phyloP scores from a whole-genome alignment of 768 basidiomycete species.

The Vishniacozyma victoriae region DNA sequence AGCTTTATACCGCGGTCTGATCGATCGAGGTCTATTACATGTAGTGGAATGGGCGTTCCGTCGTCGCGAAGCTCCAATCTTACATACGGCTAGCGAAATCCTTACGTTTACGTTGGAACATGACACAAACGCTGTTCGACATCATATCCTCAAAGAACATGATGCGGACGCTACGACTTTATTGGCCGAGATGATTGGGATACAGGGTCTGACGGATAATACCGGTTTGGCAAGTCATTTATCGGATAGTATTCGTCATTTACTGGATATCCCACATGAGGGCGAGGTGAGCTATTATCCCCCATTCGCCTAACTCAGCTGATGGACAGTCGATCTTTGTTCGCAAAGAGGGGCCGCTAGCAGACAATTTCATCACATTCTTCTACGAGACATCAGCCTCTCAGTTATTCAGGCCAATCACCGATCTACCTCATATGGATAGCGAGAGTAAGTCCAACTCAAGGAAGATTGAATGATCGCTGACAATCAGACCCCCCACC shows the following conservation, averaged over 20 bases:
- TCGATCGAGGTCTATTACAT: conserved; percentile 80
- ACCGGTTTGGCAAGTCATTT: conserved; percentile 83
- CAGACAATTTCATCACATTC: conserved; percentile 84
- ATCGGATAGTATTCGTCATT: conserved; percentile 73
- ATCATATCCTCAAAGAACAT: conserved; percentile 76
- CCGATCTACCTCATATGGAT: conserved; percentile 66
- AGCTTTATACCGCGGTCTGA: conserved; percentile 74
- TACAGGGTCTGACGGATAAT: conserved; percentile 74
- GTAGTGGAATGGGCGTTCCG: conserved; percentile 88
- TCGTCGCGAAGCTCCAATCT: conserved; percentile 59
- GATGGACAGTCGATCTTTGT: conserved; percentile 17
- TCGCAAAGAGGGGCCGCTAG: conserved; percentile 65
- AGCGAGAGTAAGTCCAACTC: conserved; percentile 51
- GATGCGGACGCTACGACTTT: conserved; percentile 56
- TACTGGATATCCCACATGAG: conserved; percentile 62
- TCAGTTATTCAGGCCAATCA: conserved; percentile 67
- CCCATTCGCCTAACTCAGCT: neutral
- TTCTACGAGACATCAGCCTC: conserved; percentile 73
- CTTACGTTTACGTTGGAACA: conserved; percentile 81
- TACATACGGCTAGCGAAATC: conserved; percentile 79
- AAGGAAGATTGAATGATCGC: too few relatives aligned
- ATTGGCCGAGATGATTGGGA: conserved; percentile 64
- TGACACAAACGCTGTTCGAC: conserved; percentile 77
- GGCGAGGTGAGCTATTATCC: conserved; percentile 17
- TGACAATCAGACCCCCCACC: conserved; percentile 5